These are phyloP conservation scores for Mycena capillaripes DNA, from an alignment of 768 basidiomycete species.

Conservation along the genomic window DNA sequence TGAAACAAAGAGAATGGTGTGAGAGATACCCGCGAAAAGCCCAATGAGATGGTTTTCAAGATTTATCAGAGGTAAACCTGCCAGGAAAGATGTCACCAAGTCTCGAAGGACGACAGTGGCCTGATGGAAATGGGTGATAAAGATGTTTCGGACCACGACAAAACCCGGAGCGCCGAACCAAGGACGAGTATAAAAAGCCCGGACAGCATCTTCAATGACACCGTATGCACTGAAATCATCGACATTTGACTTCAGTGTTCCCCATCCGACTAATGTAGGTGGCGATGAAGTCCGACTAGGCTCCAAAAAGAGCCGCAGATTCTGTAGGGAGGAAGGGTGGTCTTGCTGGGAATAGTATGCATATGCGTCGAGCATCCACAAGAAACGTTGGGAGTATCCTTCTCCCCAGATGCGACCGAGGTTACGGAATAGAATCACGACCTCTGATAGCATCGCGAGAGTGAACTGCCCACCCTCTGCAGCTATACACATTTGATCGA, in stretches of 20 bases:
- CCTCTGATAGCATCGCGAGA: background rate
- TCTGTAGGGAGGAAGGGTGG: background rate
- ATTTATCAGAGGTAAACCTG: background rate
- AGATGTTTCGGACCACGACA: background rate
- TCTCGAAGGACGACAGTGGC: background rate
- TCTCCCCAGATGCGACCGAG: background rate
- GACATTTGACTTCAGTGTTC: background rate
- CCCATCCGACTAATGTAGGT: background rate
- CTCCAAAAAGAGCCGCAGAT: constrained; percentile 5
- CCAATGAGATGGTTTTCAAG: background rate
- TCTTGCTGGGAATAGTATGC: background rate
- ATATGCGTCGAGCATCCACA: background rate
- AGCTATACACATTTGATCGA: constrained; percentile 11
- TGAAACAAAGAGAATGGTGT: too few relatives aligned
- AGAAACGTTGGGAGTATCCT: background rate
- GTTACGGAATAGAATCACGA: background rate
- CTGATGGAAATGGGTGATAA: background rate
- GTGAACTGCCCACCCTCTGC: background rate
- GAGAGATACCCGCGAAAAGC: background rate
- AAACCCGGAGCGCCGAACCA: background rate
- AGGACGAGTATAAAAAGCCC: background rate
- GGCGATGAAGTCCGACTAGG: background rate
- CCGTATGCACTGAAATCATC: background rate
- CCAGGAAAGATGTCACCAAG: background rate
- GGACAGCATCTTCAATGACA: background rate